These are phyloP conservation scores for Millerozyma miso DNA, from an alignment of 805 yeast species.

Conservation along the genomic window DNA sequence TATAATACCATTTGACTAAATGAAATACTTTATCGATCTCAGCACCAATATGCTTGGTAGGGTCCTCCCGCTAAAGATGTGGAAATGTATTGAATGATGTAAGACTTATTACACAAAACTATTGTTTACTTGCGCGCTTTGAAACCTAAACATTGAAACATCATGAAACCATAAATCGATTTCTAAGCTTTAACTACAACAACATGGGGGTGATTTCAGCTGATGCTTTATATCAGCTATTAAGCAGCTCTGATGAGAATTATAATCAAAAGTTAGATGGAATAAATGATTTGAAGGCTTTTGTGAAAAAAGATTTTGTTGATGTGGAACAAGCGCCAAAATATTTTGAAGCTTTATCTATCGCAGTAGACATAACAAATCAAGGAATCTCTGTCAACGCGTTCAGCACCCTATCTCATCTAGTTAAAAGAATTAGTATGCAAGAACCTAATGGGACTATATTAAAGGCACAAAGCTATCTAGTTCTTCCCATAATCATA, in stretches of 20 bases:
- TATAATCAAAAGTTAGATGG: constrained; percentile 11
- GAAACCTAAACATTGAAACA: constrained; percentile 1
- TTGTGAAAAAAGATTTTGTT: constrained; percentile 52
- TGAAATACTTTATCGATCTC: not conserved
- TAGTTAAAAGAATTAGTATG: constrained; percentile 54
- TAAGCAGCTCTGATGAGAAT: constrained; percentile 12
- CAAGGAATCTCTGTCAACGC: constrained; percentile 36
- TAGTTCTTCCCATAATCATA: constrained; percentile 50
- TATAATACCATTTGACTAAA: not conserved
- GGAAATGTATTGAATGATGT: too few species aligned
- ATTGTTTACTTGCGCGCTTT: not conserved
- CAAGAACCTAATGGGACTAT: constrained; percentile 44
- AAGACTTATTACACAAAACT: constrained; percentile 1
- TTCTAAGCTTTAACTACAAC: constrained; percentile 1
- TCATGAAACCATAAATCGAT: not conserved
- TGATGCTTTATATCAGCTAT: constrained; percentile 14
- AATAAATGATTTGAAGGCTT: constrained; percentile 42
- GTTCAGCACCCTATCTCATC: constrained; percentile 51
- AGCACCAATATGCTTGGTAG: not conserved
- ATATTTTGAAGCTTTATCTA: constrained; percentile 47
- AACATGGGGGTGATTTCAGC: constrained; percentile 9
- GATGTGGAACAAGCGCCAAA: constrained; percentile 45
- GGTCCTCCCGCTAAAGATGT: too few species aligned
- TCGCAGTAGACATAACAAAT: constrained; percentile 40
- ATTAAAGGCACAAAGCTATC: constrained; percentile 37